Percentiles rank a stretch among this genome's conserved stretches.
These are phyloP conservation scores for Phylloporus rhodoxanthus DNA, from an alignment of 768 basidiomycete species.

Conservation along the genomic window DNA sequence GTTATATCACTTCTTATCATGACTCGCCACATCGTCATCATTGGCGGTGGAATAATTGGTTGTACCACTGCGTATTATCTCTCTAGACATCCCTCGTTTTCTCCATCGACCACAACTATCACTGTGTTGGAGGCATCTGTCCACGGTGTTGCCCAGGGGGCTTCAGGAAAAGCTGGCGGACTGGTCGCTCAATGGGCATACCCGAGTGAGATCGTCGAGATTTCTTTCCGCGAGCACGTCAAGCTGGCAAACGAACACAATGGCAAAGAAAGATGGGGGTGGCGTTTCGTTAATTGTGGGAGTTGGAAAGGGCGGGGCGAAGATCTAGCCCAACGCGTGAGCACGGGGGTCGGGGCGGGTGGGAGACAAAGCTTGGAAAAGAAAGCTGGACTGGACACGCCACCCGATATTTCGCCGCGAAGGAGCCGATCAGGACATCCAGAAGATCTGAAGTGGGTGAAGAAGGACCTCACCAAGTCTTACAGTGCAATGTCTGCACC, in stretches of 20 bases:
- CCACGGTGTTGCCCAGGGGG: conserved; percentile 66
- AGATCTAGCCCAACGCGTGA: conserved; percentile 10
- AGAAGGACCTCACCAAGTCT: conserved; percentile 50
- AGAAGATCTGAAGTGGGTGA: conserved; percentile 49
- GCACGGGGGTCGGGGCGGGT: conserved; percentile 27
- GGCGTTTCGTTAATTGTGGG: conserved; percentile 68
- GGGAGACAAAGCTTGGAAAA: conserved; percentile 45
- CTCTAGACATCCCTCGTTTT: conserved; percentile 48
- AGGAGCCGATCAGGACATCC: conserved; percentile 38
- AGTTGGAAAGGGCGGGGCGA: conserved; percentile 67
- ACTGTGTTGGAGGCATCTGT: conserved; percentile 70
- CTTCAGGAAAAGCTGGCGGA: conserved; percentile 81
- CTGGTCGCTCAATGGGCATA: conserved; percentile 85
- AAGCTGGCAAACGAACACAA: conserved; percentile 62
- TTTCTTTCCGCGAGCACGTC: conserved; percentile 66
- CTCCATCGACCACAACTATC: conserved; percentile 36
- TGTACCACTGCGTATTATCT: conserved; percentile 81
- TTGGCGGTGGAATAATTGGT: conserved; percentile 86
- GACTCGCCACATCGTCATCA: conserved; percentile 52
- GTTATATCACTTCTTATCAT: too few species aligned
- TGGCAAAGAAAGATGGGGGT: conserved; percentile 76
- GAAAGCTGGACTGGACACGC: conserved; percentile 40
- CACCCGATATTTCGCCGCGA: conserved; percentile 5
- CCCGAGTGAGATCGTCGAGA: conserved; percentile 57
- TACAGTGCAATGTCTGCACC: conserved; percentile 53